Evolutionary conservation across 192 early-diverging fungal species (phyloP).

Genomic region (Backusella morwellensis): DNA sequence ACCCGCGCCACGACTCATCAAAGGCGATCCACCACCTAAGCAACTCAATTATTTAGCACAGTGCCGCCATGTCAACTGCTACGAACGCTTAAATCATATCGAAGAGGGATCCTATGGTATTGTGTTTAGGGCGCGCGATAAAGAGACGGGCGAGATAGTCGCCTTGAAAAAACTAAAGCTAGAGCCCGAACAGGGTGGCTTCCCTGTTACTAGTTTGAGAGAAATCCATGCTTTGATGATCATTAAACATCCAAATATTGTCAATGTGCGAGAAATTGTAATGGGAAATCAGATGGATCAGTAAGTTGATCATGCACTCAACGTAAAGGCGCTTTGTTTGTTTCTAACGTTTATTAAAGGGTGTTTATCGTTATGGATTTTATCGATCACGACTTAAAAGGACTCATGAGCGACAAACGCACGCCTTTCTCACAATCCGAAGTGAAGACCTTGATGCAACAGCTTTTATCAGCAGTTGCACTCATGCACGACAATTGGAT

Average conservation of each 20-base stretch:
- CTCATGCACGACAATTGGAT: slow-evolving; percentile 68
- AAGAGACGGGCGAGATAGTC: slow-evolving; percentile 69
- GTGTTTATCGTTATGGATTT: slow-evolving; percentile 99
- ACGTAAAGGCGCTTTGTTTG: background rate
- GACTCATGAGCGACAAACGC: slow-evolving; percentile 84
- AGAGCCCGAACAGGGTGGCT: slow-evolving; percentile 65
- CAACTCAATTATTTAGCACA: slow-evolving; percentile 42
- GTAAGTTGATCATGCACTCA: slow-evolving; percentile 35
- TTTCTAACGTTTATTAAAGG: slow-evolving; percentile 42
- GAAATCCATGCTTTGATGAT: slow-evolving; percentile 74
- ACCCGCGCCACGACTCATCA: background rate
- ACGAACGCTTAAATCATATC: slow-evolving; percentile 94
- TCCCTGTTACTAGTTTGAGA: slow-evolving; percentile 75
- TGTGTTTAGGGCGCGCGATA: slow-evolving; percentile 89
- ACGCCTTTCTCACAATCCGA: slow-evolving; percentile 83
- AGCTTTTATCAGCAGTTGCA: slow-evolving; percentile 61
- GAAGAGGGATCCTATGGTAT: slow-evolving; percentile 97
- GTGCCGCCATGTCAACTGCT: slow-evolving; percentile 79
- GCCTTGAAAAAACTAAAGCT: slow-evolving; percentile 58
- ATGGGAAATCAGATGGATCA: slow-evolving; percentile 61
- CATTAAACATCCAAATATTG: slow-evolving; percentile 83
- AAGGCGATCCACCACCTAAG: background rate
- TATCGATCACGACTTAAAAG: slow-evolving; percentile 92
- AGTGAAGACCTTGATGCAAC: slow-evolving; percentile 74
- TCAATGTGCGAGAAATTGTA: slow-evolving; percentile 77